Conservation (phyloP, 768 basidiomycete species). For the Mrakia frigida region DNA sequence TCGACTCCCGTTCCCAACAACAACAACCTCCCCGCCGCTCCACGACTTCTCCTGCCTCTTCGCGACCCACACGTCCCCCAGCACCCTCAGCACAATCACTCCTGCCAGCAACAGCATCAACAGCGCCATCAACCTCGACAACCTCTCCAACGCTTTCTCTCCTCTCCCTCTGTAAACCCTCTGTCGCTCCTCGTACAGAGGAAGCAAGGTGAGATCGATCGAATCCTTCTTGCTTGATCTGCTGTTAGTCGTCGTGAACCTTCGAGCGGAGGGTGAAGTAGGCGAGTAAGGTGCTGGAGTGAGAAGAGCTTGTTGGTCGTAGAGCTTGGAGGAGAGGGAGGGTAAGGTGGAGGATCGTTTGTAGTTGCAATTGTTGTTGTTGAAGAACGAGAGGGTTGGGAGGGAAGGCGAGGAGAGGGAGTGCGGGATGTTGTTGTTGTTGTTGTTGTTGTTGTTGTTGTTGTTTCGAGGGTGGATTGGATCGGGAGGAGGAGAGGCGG, state of each 20-base stretch:
- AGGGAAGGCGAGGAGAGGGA: background rate
- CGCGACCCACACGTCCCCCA: background rate
- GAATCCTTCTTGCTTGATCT: background rate
- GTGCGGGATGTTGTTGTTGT: background rate
- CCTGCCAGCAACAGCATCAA: background rate
- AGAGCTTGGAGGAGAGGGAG: background rate
- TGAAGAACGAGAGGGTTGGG: background rate
- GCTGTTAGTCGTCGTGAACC: background rate
- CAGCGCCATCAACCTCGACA: background rate
- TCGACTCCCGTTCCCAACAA: no score
- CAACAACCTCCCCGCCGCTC: no score
- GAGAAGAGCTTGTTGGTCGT: background rate
- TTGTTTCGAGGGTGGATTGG: background rate
- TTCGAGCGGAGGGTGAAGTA: background rate
- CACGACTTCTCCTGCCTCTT: background rate
- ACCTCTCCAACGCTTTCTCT: slow-evolving; percentile 1
- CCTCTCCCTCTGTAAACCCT: background rate
- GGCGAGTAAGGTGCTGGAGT: background rate
- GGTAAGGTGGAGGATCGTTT: background rate
- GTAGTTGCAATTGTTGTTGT: background rate
- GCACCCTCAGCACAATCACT: background rate
- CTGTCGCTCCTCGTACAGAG: background rate
- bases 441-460: background rate
- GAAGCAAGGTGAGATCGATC: background rate
- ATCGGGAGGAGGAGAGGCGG: background rate